These are phyloP conservation scores for Psilocybe cyanescens DNA, from an alignment of 768 basidiomycete genomes.

Conservation along the genomic window DNA sequence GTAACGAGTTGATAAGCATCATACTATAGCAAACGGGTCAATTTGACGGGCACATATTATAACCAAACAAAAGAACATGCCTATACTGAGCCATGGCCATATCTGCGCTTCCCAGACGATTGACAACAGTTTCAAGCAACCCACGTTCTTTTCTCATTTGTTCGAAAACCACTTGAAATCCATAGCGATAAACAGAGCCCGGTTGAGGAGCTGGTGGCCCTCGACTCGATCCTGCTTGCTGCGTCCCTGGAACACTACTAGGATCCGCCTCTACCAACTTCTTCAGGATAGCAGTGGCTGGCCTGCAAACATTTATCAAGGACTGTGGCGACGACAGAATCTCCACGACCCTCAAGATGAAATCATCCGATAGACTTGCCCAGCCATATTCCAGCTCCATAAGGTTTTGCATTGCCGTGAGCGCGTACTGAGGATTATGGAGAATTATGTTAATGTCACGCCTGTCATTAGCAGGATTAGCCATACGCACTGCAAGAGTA, in stretches of 20 bases:
- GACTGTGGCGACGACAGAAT: constrained; percentile 77
- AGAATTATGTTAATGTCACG: neutral
- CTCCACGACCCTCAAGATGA: constrained; percentile 79
- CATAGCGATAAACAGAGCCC: constrained; percentile 80
- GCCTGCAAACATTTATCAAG: constrained; percentile 88
- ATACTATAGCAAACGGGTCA: constrained; percentile 51
- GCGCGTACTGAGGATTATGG: constrained; percentile 64
- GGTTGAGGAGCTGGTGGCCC: constrained; percentile 54
- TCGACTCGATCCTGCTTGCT: constrained; percentile 64
- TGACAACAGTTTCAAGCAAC: constrained; percentile 83
- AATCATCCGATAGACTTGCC: constrained; percentile 69
- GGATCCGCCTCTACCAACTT: constrained; percentile 89
- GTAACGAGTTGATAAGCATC: constrained; percentile 87
- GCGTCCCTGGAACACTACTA: constrained; percentile 60
- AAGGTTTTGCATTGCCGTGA: constrained; percentile 84
- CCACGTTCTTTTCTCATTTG: constrained; percentile 77
- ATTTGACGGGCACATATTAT: constrained; percentile 4
- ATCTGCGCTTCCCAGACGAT: constrained; percentile 77
- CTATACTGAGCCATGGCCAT: constrained; percentile 86
- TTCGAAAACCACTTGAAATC: constrained; percentile 82
- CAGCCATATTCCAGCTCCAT: constrained; percentile 89
- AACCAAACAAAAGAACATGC: constrained; percentile 35
- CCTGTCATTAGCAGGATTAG: neutral
- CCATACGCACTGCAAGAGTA: constrained; percentile 72
- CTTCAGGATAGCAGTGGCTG: constrained; percentile 89